Evolutionary conservation across 139 green algal species (phyloP), one percentile per base, ranked within the genome.

Genomic region (Diplosphaera chodatii): DNA sequence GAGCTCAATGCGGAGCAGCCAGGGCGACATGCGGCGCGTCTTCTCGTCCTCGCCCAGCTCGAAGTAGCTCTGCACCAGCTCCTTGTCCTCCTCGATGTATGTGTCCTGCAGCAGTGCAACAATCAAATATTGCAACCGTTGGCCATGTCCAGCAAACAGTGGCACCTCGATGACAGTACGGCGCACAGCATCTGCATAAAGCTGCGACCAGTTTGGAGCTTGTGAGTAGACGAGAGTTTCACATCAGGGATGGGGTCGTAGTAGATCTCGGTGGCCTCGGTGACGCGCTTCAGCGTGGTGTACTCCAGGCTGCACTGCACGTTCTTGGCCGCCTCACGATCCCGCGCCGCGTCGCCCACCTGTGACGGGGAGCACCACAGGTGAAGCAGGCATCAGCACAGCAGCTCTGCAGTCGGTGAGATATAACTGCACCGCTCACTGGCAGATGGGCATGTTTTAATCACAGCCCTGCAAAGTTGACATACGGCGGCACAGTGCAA

Each of bases 221-320:
- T 15, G 28, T 8, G 2, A 64, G 67, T 13, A 21, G 37, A 63
- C 0, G 37, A 28, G 67, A 15, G 67, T 29, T 31, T 0, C 30
- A 73, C 68, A 21, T 31, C 63, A 32, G 80, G 83, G 64, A 96
- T 88, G 25, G 90, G 90, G 70, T 96, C 90, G 78, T 96, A 96
- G 40, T 84, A 86, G 48, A 96, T 90, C 80, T 96, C 90, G 1
- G 87, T 93, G 30, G 85, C 84, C 56, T 89, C 69, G 1, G 87
- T 90, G 32, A 96, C 88, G 28, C 74, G 76, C 40, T 83, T 78
- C 72, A 99, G 87, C 63, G 89, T 96, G 18, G 95, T 98, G 86
- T 97, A 98, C 89, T 99, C 95, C 66, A 99, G 87, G 63, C 79
- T 79, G 74, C 89, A 93, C 88, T 98, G 93, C 31, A 98, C 89